Base-by-base conservation (phyloP, 1,139 yeast species). In the Geotrichum citri-aurantii region DNA sequence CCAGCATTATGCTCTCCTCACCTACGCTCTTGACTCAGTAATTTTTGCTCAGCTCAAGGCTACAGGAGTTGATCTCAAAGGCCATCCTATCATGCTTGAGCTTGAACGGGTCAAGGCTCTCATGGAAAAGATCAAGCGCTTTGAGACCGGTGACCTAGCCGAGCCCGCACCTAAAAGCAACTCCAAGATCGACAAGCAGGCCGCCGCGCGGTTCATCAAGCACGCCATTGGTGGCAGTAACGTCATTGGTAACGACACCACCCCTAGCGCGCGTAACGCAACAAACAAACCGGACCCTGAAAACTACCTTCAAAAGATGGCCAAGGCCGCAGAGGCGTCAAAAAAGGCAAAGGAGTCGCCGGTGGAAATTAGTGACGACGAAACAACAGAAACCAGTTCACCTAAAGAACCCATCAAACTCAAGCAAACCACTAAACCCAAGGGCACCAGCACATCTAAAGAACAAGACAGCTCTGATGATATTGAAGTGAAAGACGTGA, bases 71-170 rank as follows among this genome's bases (percentile, higher is more conserved):
- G 81, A 85, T 61, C 80, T 87, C 0, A 76, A 77, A 19, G 71
- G 73, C 2, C 89, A 85, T 63, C 83, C 86, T 0, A 80, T 90
- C 5, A 82, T 84, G 84, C 76, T 77, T 27, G 97, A 91, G 69
- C 76, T 91, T 56, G 78, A 77, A 24, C 77, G 95, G 63, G 85
- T 91, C 48, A 87, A 86, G 70, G 71, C 78, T 17, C 86, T 85
- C 66, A 86, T 89, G 85, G 79, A 78, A 48, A 79, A 85, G 68
- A 79, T 82, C 51, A 56, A 50, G 33, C 54, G 52, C 17, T 55
- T 52, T 23, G 37, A 56, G 19, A 50, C 19, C n/a, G 59, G 48
- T 42, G 47, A 14, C 14, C 62, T 66, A 26, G 60, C 12, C 23
- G 54, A 21, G 42, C 52, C 40, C 14, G 26, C 17, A 12, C 33